A percentile compares a stretch with the other conserved stretches of the same genome.
phyloP scores from a whole-genome alignment of 352 stramenopile species.

The Phytophthora sp. region DNA sequence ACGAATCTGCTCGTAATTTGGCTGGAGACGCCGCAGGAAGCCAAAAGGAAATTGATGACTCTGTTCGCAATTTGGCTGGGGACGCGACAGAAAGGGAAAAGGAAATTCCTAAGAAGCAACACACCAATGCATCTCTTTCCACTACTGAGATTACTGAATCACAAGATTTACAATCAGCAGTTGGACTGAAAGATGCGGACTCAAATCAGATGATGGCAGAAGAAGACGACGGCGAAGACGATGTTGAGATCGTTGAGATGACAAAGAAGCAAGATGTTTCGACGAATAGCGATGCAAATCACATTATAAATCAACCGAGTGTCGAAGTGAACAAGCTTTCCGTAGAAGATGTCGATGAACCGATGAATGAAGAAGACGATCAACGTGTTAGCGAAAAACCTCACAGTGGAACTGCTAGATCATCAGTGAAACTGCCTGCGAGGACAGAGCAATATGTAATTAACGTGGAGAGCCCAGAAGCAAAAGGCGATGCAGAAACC shows the following conservation, averaged over 20 bases:
- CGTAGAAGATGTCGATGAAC: too few species aligned
- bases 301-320: conserved; percentile 4
- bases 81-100: background rate
- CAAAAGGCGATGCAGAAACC: conserved; percentile 2
- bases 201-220: background rate
- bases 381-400: too few species aligned
- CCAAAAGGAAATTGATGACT: background rate
- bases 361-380: conserved; percentile 6
- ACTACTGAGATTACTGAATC: too few species aligned
- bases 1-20: background rate
- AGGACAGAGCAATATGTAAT: conserved; percentile 32
- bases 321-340: too few species aligned
- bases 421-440: too few species aligned
- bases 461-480: conserved; percentile 14
- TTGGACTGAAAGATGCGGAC: background rate
- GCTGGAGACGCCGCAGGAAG: too few species aligned
- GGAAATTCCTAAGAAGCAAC: background rate
- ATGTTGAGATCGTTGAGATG: background rate
- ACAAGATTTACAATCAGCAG: too few species aligned
- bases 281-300: conserved; percentile 4
- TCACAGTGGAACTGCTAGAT: too few species aligned
- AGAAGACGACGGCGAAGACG: background rate
- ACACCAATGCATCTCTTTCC: background rate
- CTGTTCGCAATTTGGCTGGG: background rate
- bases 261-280: too few species aligned